phyloP scores from a whole-genome alignment of 306 rosid genomes.

The Aeschynomene evenia region DNA sequence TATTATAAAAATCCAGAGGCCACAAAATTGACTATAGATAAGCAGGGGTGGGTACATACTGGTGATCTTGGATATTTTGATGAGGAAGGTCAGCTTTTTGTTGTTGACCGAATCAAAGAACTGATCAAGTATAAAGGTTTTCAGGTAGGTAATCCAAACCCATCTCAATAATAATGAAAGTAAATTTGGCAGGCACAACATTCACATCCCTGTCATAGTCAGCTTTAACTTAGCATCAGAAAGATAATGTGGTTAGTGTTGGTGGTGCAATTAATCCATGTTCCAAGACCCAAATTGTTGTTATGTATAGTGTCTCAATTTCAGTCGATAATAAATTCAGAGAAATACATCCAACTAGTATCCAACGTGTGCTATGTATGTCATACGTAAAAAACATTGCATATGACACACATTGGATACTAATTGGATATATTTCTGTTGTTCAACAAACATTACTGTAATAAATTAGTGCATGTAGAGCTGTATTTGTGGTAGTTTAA shows the following conservation, averaged over 20 bases:
- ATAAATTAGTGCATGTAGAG: neutral
- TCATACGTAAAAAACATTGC: too few relatives aligned
- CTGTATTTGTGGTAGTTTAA: slow-evolving; percentile 5
- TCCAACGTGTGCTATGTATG: too few relatives aligned
- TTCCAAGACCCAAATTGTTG: neutral
- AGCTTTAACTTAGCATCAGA: neutral
- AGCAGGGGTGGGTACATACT: slow-evolving; percentile 73
- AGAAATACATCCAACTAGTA: too few relatives aligned
- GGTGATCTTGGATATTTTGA: slow-evolving; percentile 90
- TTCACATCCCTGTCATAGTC: neutral
- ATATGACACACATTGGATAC: too few relatives aligned
- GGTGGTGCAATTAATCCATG: neutral
- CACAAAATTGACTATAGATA: slow-evolving; percentile 62
- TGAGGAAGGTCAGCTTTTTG: slow-evolving; percentile 63
- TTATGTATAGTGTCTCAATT: neutral
- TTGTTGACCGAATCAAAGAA: slow-evolving; percentile 86
- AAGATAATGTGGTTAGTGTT: neutral
- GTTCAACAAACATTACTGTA: too few relatives aligned
- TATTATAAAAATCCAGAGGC: slow-evolving; percentile 70
- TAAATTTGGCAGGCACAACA: neutral
- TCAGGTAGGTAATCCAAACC: slow-evolving; percentile 50
- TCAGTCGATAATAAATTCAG: neutral
- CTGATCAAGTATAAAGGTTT: slow-evolving; percentile 84
- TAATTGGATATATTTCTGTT: too few relatives aligned
- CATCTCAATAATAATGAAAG: neutral